Conservation (phyloP, 352 stramenopile genomes). For the Halophytophthora polymorphica region DNA sequence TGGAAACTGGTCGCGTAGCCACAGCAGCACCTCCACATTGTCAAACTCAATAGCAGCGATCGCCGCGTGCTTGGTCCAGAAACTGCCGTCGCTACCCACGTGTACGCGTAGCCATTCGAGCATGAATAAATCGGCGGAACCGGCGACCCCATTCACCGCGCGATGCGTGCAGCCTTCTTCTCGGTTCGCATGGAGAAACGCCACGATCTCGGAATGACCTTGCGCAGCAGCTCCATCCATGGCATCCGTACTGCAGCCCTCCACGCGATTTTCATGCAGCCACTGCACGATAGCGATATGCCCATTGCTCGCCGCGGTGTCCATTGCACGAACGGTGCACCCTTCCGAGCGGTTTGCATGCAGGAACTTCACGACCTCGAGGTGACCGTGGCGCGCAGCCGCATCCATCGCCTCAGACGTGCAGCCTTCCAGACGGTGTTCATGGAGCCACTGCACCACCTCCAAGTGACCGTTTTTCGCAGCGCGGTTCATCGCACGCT, state of each 20-base stretch:
- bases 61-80: conserved; percentile 15
- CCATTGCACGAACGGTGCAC: conserved; percentile 33
- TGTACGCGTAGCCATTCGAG: conserved; percentile 21
- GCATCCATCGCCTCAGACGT: conserved; percentile 19
- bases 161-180: conserved; percentile 12
- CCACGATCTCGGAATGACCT: conserved; percentile 19
- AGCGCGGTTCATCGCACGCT: conserved; percentile 25
- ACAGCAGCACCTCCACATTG: conserved; percentile 23
- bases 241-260: conserved; percentile 18
- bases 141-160: conserved; percentile 16
- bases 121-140: conserved; percentile 11
- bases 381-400: conserved; percentile 18
- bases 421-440: conserved; percentile 21
- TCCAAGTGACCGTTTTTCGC: conserved; percentile 20
- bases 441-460: conserved; percentile 23
- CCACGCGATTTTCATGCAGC: conserved; percentile 31
- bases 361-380: conserved; percentile 23
- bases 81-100: background rate
- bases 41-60: conserved; percentile 18
- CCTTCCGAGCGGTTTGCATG: conserved; percentile 21
- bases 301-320: conserved; percentile 45
- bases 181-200: conserved; percentile 22
- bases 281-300: conserved; percentile 50
- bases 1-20: conserved; percentile 18
- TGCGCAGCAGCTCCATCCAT: conserved; percentile 19